Base-by-base conservation (phyloP, 495 filamentous ascomycete species). In the Hypoxylon perforatum region DNA sequence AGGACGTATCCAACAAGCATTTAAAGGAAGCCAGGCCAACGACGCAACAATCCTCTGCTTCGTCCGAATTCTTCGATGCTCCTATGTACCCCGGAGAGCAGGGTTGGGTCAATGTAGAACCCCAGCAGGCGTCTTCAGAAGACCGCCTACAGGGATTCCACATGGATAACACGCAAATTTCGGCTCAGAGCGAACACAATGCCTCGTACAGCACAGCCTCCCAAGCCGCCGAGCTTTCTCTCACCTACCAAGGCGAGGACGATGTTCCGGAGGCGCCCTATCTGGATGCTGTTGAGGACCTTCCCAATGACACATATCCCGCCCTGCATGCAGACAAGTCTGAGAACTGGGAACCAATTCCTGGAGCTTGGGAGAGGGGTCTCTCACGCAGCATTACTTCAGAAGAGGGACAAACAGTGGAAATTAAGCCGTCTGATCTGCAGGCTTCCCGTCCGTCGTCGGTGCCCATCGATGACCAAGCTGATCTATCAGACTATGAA, bases 401-500 rank as follows among this genome's bases (percentile, higher is more conserved):
- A 1, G 38, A 5, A 4, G 38, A 41, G 12, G 15, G 15, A 17
- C 38, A 41, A 17, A 3, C 15, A 4, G 15, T 41, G 3, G 21
- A 30, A 19, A 14, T 17, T 28, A 35, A 50, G 3, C 7, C 38
- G 1, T 30, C 33, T 11, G 18, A 50, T 1, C 15, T 14, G 28
- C 42, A 19, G 51, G 51, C 22, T 11, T 25, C 4, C 10, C 42
- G 35, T 15, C 18, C 28, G 15, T 17, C 44, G 12, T 10, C 39
- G 11, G 35, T 53, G 4, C 28, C 52, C 0, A 22, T 47, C 45
- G 60, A 61, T n/a, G 46, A 69, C 21, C 44, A 48, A 6, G 38
- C 42, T 15, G 69, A 71, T 10, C 38, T 64, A 4, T 71, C 70
- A 5, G 67, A 92, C 25, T 89, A 90, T 14, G 90, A 93, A 6